phyloP scores from a whole-genome alignment of 208 protist genomes.

The Phytomonas francai region DNA sequence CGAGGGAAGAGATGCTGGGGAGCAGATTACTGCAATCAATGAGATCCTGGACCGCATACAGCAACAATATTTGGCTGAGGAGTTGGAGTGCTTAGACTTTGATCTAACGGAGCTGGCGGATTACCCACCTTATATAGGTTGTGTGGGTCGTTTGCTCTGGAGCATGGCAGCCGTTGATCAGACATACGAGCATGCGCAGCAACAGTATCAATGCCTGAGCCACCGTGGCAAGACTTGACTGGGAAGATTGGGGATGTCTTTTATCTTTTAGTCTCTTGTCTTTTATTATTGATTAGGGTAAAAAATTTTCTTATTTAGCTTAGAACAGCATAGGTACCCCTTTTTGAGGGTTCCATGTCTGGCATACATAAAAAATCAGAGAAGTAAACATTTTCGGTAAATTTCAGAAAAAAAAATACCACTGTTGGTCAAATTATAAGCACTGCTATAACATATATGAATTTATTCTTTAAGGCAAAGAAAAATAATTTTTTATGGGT shows the following conservation, averaged over 20 bases:
- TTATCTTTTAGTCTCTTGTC: background rate
- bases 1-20: background rate
- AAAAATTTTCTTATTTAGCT: background rate
- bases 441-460: background rate
- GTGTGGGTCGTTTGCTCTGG: background rate
- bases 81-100: background rate
- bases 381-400: background rate
- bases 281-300: too few relatives aligned
- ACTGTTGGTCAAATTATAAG: background rate
- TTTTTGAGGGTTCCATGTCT: background rate
- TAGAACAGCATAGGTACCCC: background rate
- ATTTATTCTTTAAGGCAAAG: conserved; percentile 1
- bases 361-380: background rate
- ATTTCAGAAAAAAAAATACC: background rate
- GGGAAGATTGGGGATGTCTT: background rate
- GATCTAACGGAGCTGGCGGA: background rate
- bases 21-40: background rate
- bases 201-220: background rate
- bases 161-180: background rate
- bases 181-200: background rate
- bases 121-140: background rate
- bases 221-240: background rate
- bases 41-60: background rate
- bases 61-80: background rate
- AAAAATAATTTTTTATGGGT: conserved; percentile 1